Evolutionary conservation across 208 protist genomes (phyloP), one percentile per base, ranked within the genome.

Genomic region (Acanthamoeba royreba): DNA sequence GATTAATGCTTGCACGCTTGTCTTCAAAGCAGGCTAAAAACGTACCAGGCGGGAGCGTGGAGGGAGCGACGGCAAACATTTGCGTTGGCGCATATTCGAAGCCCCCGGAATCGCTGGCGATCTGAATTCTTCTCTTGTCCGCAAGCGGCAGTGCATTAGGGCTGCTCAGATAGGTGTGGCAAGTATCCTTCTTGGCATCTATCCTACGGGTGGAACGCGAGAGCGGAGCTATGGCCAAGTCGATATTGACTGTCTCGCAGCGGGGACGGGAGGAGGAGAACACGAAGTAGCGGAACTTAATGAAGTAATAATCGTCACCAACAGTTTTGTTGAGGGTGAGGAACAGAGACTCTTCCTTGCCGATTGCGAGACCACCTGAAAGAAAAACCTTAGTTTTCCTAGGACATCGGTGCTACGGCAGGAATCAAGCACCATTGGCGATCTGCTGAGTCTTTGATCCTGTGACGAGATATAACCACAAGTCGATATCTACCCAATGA

Each of bases 161-260:
- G 42, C 25, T 42, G 72, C 22, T 9, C 0, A 53, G 38, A 22
- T 19, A 25, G 2, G 13, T 4, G 72, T 3, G 8, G 42, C 72
- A 83, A 13, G 4, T 25, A 5, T 33, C 22, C 42, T 52, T 47
- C 72, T 53, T 83, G 42, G 3, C 22, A 7, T 2, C 22, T 38
- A 83, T 25, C 42, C 72, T 2, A 15, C 35, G 31, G 25, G 31
- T 3, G 25, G 52, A 38, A 15, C 72, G 72, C 3, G 2, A 4
- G 19, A 49, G 15, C 13, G 88, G 88, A 31, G 66, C 45, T 38
- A 93, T 93, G 0, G 88, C 55, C 35, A 93, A 4, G 63, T 93
- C 88, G 15, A 93, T 83, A 38, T 93, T 93, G 31, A 93, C 52
- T 15, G 88, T 93, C 66, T 93, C 63, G 46, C 88, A 93, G 28